Conservation (phyloP, 139 green algal genomes). For the Haematococcus lacustris region DNA sequence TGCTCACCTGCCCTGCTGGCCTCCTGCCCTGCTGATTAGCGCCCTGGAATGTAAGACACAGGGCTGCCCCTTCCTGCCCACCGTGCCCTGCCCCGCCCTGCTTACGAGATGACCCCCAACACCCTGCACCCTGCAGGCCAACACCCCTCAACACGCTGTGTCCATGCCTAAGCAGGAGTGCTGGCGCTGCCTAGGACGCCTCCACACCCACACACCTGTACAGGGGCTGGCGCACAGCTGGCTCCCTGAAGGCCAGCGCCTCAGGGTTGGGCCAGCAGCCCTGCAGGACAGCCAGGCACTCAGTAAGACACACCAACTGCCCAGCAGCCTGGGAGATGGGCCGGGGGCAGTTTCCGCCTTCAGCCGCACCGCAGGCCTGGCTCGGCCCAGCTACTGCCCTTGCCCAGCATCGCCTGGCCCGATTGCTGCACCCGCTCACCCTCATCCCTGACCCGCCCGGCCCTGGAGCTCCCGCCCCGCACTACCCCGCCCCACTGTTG, state of each 20-base stretch:
- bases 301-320: no score
- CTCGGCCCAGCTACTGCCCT: not conserved
- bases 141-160: not conserved
- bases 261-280: constrained; percentile 27
- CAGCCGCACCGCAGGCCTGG: not conserved
- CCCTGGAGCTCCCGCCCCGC: not conserved
- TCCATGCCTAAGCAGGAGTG: not conserved
- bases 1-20: not conserved
- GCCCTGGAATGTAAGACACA: not conserved
- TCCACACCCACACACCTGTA: no score
- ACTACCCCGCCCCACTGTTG: not conserved
- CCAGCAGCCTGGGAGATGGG: no score
- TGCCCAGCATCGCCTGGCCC: not conserved
- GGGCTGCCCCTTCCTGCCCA: no score
- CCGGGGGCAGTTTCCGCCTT: no score
- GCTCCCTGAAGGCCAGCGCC: constrained; percentile 17
- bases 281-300: not conserved
- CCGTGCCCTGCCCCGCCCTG: not conserved
- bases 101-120: no score
- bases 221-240: constrained; percentile 12
- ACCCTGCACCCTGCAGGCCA: no score
- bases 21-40: not conserved
- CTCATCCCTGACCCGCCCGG: not conserved
- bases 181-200: not conserved
- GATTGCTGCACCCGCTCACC: constrained; percentile 6